phyloP scores from a whole-genome alignment of 768 basidiomycete species.

The Lactifluus hygrophoroides region DNA sequence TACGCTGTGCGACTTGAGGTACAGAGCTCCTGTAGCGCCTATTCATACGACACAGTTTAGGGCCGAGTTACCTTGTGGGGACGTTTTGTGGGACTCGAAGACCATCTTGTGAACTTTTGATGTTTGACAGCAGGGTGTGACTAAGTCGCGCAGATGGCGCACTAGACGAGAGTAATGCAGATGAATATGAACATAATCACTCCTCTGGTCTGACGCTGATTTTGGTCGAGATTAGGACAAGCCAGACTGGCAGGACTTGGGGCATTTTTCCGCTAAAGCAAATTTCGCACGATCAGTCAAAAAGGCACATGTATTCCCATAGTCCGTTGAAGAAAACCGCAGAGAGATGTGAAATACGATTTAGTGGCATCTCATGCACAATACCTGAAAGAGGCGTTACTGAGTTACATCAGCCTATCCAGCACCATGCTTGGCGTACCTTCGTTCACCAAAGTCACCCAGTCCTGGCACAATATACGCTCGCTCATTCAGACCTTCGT shows the following conservation, averaged over 20 bases:
- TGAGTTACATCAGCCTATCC: neutral
- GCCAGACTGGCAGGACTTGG: neutral
- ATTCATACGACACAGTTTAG: too few relatives aligned
- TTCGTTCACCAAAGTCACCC: conserved; percentile 95
- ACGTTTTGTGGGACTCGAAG: too few relatives aligned
- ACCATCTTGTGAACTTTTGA: too few relatives aligned
- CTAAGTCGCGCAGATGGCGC: too few relatives aligned
- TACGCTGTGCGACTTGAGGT: too few relatives aligned
- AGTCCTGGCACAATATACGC: conserved; percentile 88
- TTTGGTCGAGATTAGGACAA: neutral
- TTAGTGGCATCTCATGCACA: too few relatives aligned
- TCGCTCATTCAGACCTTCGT: conserved; percentile 84
- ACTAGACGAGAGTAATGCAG: neutral
- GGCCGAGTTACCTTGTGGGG: too few relatives aligned
- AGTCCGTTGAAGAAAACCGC: neutral
- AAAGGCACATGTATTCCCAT: neutral
- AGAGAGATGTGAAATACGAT: neutral
- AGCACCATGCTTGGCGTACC: conserved; percentile 34
- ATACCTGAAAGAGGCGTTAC: conserved; percentile 11
- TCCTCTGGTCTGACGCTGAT: neutral
- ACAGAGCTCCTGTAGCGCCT: too few relatives aligned
- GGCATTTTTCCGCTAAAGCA: neutral
- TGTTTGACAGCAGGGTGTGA: too few relatives aligned
- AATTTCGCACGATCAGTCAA: neutral
- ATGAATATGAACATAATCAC: neutral